Evolutionary conservation across 176 grass and related monocot genomes (phyloP), one percentile per base, ranked within the genome.

Genomic region (Phyllostachys edulis): DNA sequence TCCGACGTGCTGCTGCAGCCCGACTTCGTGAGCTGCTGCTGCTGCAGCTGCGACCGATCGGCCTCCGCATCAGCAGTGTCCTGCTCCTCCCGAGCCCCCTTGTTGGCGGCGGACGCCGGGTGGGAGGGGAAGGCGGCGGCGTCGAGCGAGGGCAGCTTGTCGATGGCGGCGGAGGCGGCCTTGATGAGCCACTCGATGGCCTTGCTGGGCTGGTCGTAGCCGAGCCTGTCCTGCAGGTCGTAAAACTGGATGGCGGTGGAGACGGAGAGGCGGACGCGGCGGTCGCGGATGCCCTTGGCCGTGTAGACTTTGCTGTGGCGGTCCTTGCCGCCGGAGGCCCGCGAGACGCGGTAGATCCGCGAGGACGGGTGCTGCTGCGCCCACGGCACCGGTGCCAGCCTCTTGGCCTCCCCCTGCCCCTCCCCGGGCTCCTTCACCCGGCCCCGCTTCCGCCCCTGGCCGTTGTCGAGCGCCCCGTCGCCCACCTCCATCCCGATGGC

Each of bases 301-400:
- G 94, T 97, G 94, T 94, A 97, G 32, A 97, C 94, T 82, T 97
- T 97, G 91, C 94, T 97, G 92, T 97, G 94, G 3, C 94, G 89
- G 87, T 97, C 94, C 87, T 97, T 97, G 2, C 91, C 89, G 2
- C 89, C 89, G 0, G 94, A 88, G 0, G 89, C 85, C 1, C 94
- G 85, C 10, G 89, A 92, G 3, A 94, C 89, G 8, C 92, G 85
- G 87, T 93, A 96, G 89, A 96, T 96, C 91, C 94, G 89, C 76
- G 94, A 96, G 0, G 89, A 46, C 63, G 85, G 89, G 36, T 80
- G 44, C 75, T 74, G 89, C 40, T 82, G 72, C 63, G 73, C 39
- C 64, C 87, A 83, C 54, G 82, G 82, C 73, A 82, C 17, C 45
- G 13, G 27, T 24, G 71, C 42, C 36, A 7, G 63, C 75, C 76